phyloP scores from a whole-genome alignment of 176 grass and related monocot genomes.

The Carex littledalei region DNA sequence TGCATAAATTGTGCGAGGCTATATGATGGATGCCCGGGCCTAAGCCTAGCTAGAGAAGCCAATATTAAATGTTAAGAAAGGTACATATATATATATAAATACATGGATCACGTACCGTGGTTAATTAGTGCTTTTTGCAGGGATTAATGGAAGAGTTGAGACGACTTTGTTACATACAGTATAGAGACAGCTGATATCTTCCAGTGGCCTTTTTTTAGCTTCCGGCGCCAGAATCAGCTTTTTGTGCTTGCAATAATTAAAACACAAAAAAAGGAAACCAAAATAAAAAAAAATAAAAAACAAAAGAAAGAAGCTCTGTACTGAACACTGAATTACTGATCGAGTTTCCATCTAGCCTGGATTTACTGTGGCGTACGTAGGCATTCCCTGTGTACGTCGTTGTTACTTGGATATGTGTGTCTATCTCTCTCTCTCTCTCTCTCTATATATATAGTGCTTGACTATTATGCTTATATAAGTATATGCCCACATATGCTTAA shows the following conservation, averaged over 20 bases:
- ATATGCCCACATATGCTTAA: too few species aligned
- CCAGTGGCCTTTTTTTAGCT: constrained; percentile 5
- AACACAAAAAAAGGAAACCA: constrained; percentile 2
- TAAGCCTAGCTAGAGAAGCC: background rate
- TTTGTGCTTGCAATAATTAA: constrained; percentile 12
- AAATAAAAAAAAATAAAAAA: background rate
- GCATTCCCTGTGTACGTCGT: background rate
- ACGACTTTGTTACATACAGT: background rate
- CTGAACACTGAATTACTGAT: background rate
- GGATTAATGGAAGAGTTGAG: constrained; percentile 7
- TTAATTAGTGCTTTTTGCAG: constrained; percentile 19
- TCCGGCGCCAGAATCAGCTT: constrained; percentile 5
- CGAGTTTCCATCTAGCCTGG: background rate
- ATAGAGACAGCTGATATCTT: constrained; percentile 16
- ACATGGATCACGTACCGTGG: background rate
- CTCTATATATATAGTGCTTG: too few species aligned
- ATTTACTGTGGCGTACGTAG: background rate
- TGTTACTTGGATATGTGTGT: background rate
- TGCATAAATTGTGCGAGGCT: constrained; percentile 4
- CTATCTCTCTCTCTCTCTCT: too few species aligned
- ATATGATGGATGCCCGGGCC: background rate
- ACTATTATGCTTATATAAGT: too few species aligned
- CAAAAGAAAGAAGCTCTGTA: background rate
- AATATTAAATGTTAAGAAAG: constrained; percentile 7
- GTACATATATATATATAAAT: background rate